Conservation (phyloP, 2,329 filamentous ascomycete species). For the Achaetomium macrosporum region DNA sequence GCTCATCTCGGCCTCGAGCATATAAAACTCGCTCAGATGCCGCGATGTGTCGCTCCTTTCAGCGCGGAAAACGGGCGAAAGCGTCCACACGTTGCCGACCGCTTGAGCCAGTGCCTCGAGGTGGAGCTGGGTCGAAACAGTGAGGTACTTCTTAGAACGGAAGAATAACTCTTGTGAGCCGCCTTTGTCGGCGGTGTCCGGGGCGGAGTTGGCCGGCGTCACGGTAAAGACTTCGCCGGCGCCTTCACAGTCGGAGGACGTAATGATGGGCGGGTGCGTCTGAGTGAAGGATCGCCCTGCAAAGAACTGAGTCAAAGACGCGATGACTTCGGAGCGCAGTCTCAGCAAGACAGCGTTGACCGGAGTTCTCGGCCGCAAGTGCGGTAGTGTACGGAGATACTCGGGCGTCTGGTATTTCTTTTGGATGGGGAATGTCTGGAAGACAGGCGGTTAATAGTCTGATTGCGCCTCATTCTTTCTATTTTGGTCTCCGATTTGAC, state of each 20-base stretch:
- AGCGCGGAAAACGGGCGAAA: slow-evolving; percentile 90
- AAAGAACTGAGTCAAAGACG: slow-evolving; percentile 71
- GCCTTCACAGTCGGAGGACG: slow-evolving; percentile 94
- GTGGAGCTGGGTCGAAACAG: slow-evolving; percentile 90
- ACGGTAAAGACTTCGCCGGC: slow-evolving; percentile 90
- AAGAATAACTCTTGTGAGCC: slow-evolving; percentile 61
- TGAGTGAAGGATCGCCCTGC: slow-evolving; percentile 65
- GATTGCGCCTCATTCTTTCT: neutral
- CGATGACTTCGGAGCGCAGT: slow-evolving; percentile 74
- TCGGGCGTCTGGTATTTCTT: slow-evolving; percentile 93
- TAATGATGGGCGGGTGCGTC: slow-evolving; percentile 88
- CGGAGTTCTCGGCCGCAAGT: slow-evolving; percentile 76
- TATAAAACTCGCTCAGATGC: slow-evolving; percentile 96
- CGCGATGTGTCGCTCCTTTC: slow-evolving; percentile 89
- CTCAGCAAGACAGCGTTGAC: slow-evolving; percentile 75
- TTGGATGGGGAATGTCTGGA: slow-evolving; percentile 82
- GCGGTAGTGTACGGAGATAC: slow-evolving; percentile 80
- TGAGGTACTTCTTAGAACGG: slow-evolving; percentile 82
- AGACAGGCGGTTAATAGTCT: neutral
- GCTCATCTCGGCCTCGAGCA: slow-evolving; percentile 88
- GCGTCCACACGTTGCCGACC: slow-evolving; percentile 84
- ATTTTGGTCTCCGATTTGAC: too few relatives aligned
- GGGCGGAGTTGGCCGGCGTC: slow-evolving; percentile 34
- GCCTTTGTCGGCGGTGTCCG: slow-evolving; percentile 29
- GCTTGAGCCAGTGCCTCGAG: slow-evolving; percentile 87